phyloP scores from a whole-genome alignment of 257 asterid genomes.

The Solanum dulcamara region DNA sequence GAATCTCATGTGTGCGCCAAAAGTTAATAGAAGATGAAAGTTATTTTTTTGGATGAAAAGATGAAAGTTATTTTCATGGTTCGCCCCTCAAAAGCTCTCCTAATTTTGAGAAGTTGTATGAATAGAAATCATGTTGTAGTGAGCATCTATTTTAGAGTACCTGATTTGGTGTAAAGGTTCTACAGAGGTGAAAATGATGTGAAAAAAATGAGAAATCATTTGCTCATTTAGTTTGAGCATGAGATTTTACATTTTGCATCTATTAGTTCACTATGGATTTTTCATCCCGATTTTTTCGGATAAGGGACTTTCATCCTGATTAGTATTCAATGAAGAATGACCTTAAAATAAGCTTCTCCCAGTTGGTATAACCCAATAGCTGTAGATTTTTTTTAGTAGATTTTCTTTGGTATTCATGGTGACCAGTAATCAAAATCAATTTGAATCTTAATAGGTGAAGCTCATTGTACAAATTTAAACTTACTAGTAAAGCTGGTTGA shows the following conservation, averaged over 20 bases:
- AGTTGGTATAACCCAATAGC: too few relatives aligned
- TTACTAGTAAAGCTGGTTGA: too few relatives aligned
- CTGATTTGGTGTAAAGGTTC: neutral
- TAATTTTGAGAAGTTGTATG: neutral
- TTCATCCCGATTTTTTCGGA: neutral
- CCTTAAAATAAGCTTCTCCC: too few relatives aligned
- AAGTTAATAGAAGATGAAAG: neutral
- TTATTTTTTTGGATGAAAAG: too few relatives aligned
- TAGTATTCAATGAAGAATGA: neutral
- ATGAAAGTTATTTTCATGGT: neutral
- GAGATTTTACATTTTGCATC: too few relatives aligned
- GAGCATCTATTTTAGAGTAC: neutral
- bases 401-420: too few relatives aligned
- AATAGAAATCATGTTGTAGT: neutral
- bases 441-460: too few relatives aligned
- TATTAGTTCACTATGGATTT: too few relatives aligned
- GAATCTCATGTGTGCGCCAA: neutral
- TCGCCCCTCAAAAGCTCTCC: neutral
- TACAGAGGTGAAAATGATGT: neutral
- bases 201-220: neutral
- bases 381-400: too few relatives aligned
- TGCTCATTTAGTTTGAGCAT: too few relatives aligned
- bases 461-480: too few relatives aligned
- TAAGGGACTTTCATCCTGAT: neutral
- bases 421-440: too few relatives aligned